Evolutionary conservation across 1,139 yeast species (phyloP).

Genomic region (Keqinozyma sinolaborantium): DNA sequence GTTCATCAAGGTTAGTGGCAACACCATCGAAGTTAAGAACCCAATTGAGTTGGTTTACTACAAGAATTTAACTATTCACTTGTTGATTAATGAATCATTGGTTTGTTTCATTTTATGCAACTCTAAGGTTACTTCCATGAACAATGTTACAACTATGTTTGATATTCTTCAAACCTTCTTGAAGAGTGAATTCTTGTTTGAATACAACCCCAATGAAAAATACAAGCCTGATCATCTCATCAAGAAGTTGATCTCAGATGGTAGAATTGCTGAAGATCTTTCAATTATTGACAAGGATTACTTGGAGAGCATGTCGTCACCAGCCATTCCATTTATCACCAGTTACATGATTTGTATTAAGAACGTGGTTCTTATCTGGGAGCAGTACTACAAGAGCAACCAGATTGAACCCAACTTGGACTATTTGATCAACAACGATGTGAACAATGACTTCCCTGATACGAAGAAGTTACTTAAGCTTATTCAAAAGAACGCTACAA

Average conservation of each 20-base stretch:
- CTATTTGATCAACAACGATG: slow-evolving; percentile 19
- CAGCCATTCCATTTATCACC: slow-evolving; percentile 39
- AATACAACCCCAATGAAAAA: slow-evolving; percentile 33
- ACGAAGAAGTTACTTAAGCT: slow-evolving; percentile 35
- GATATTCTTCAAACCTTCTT: slow-evolving; percentile 38
- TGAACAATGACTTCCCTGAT: slow-evolving; percentile 29
- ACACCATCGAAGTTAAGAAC: slow-evolving; percentile 23
- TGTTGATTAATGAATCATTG: slow-evolving; percentile 36
- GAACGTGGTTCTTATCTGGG: slow-evolving; percentile 14
- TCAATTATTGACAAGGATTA: slow-evolving; percentile 20
- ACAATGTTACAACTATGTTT: slow-evolving; percentile 23
- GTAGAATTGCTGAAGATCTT: slow-evolving; percentile 17
- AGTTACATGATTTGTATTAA: slow-evolving; percentile 33
- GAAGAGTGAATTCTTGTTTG: slow-evolving; percentile 45
- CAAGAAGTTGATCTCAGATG: slow-evolving; percentile 19
- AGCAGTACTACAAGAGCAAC: slow-evolving; percentile 5
- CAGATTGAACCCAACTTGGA: slow-evolving; percentile 11
- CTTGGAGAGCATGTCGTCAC: slow-evolving; percentile 23
- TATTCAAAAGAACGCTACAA: slow-evolving; percentile 18
- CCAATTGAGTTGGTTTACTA: slow-evolving; percentile 43
- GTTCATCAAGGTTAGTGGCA: slow-evolving; percentile 27
- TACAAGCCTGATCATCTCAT: slow-evolving; percentile 29
- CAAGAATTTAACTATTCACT: slow-evolving; percentile 41
- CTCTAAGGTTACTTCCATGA: slow-evolving; percentile 9
- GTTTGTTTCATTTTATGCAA: slow-evolving; percentile 27